Base-by-base conservation (phyloP, 2,329 filamentous ascomycete species). In the Pleomassaria siparia region DNA sequence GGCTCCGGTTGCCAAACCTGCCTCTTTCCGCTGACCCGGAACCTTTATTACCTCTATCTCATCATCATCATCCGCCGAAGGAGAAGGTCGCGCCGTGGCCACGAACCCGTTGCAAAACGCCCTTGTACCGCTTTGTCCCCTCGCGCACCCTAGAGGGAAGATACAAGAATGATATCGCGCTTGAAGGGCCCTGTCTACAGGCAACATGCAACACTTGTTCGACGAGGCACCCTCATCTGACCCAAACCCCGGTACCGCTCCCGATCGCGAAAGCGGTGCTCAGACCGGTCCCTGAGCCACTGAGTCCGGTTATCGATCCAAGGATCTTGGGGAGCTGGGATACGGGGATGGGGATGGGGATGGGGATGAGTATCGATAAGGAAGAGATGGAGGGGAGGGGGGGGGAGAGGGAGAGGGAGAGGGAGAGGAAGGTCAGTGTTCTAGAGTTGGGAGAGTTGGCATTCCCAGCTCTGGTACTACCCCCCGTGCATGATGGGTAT, bases 211-310 rank as follows among this genome's bases (percentile, higher is more conserved):
- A 16, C 13, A 32, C n/a, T 12, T 32, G 40, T 18, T 10, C 25
- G 16, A 15, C 21, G 16, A 55, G 51, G 50, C 51, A 59, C 36
- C 18, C 32, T 9, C 52, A 55, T 29, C 2, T 55, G 12, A 22
- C 54, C 1, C 16, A 30, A 9, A 15, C 8, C 3, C 15, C n/a
- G 11, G 16, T 18, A 15, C n/a, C 16, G 10, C 10, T 11, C 26
- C 25, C 16, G 21, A n/a, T n/a, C n/a, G n/a, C n/a, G n/a, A n/a
- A n/a, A n/a, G n/a, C n/a, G n/a, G 32, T 24, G 13, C 15, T 3
- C 39, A 40, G 25, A n/a, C 36, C 1, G 37, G n/a, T 6, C 25
- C 33, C 22, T 21, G 25, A n/a, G 26, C 42, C 13, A 36, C 46
- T 35, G 43, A 51, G 26, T 36, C 47, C 11, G 6, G 12, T 36